These are phyloP conservation scores for Coemansia sp. DNA, from an alignment of 192 early-diverging fungal genomes.

Conservation along the genomic window DNA sequence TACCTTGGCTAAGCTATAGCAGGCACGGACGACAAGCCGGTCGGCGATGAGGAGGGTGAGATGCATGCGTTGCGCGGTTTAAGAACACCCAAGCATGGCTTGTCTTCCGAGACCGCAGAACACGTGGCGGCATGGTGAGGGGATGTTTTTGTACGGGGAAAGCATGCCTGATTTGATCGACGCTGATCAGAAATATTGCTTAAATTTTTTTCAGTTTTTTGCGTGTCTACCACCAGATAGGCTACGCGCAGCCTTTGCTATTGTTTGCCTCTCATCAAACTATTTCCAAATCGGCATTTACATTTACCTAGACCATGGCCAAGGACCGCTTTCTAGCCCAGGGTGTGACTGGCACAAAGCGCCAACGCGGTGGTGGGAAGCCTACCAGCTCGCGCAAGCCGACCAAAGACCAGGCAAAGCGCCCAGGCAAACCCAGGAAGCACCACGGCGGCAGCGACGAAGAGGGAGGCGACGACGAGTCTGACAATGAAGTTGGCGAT, in stretches of 20 bases:
- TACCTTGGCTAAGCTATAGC: not conserved
- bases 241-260: not conserved
- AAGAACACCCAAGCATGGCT: not conserved
- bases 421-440: not conserved
- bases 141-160: not conserved
- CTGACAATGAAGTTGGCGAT: constrained; percentile 30
- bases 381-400: constrained; percentile 7
- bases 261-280: not conserved
- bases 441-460: not conserved
- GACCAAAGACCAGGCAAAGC: not conserved
- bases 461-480: constrained; percentile 1
- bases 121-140: not conserved
- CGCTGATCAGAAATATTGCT: not conserved
- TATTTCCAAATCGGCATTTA: not conserved
- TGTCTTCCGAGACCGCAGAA: not conserved
- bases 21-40: not conserved
- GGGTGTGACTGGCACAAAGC: constrained; percentile 40
- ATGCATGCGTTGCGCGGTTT: constrained; percentile 1
- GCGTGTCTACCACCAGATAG: not conserved
- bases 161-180: not conserved
- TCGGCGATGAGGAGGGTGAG: not conserved
- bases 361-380: constrained; percentile 26
- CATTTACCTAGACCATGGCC: constrained; percentile 21
- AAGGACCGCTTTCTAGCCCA: constrained; percentile 45
- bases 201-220: constrained; percentile 10